Evolutionary conservation across 1,139 yeast genomes (phyloP).

Genomic region (Candida sojae): DNA sequence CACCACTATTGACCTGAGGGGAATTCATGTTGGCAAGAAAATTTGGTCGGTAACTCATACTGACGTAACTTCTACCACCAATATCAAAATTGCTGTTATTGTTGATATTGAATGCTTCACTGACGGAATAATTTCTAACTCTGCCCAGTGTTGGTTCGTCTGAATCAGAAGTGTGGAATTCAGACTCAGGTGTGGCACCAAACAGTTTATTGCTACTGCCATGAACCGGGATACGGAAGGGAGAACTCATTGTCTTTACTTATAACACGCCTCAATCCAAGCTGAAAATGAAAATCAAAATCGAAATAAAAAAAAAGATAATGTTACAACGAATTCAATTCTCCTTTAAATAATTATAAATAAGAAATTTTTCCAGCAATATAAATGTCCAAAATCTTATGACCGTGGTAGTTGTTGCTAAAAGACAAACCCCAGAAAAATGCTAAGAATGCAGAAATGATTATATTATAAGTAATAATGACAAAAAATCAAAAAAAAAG

Average conservation of each 20-base stretch:
- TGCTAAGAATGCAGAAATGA: too few relatives aligned
- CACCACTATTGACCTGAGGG: slow-evolving; percentile 48
- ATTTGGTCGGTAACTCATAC: slow-evolving; percentile 25
- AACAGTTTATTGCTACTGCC: not conserved
- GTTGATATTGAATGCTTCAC: slow-evolving; percentile 27
- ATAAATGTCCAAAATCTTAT: too few relatives aligned
- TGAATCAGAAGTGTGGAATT: not conserved
- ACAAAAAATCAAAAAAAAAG: too few relatives aligned
- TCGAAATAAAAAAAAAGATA: too few relatives aligned
- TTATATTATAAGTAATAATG: too few relatives aligned
- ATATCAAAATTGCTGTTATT: slow-evolving; percentile 21
- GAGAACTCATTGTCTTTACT: not conserved
- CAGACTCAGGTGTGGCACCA: not conserved
- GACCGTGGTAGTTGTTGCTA: too few relatives aligned
- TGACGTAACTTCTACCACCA: slow-evolving; percentile 48
- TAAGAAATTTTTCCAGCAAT: too few relatives aligned
- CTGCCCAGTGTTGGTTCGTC: not conserved
- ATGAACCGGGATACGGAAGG: not conserved
- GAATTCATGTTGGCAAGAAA: slow-evolving; percentile 20
- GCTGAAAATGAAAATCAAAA: too few relatives aligned
- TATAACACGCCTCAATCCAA: too few relatives aligned
- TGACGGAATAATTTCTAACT: slow-evolving; percentile 24
- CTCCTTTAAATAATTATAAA: too few relatives aligned
- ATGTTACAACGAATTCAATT: too few relatives aligned
- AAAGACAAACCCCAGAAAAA: too few relatives aligned